These are phyloP conservation scores for Ogataea pilisensis DNA, from an alignment of 805 yeast genomes.

Conservation along the genomic window DNA sequence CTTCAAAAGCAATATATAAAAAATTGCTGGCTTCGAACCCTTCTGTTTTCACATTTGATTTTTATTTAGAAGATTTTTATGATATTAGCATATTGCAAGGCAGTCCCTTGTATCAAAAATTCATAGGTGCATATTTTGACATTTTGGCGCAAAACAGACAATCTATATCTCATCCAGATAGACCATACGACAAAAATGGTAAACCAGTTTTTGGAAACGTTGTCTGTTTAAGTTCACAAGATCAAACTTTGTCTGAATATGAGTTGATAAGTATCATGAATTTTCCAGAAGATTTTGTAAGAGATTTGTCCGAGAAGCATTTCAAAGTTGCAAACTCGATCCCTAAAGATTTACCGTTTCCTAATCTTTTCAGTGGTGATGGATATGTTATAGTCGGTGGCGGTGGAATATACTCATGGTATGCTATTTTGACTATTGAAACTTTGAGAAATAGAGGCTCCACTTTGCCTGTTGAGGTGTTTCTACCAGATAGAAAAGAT, in stretches of 20 bases:
- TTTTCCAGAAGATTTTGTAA: conserved; percentile 33
- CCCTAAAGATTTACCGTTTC: conserved; percentile 35
- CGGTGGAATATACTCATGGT: conserved; percentile 35
- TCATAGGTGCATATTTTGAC: conserved; percentile 11
- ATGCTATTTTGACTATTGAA: conserved; percentile 32
- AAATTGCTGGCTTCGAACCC: neutral
- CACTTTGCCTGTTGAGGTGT: conserved; percentile 35
- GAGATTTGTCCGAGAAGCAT: conserved; percentile 41
- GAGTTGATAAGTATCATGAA: conserved; percentile 3
- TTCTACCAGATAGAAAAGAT: conserved; percentile 33
- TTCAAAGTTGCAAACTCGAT: conserved; percentile 36
- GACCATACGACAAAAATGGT: conserved; percentile 14
- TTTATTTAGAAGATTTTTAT: neutral
- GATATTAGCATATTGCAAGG: conserved; percentile 3
- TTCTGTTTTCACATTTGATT: neutral
- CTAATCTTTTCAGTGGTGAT: conserved; percentile 15
- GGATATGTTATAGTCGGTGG: conserved; percentile 37
- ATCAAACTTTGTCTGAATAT: conserved; percentile 4
- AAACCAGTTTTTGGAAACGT: conserved; percentile 21
- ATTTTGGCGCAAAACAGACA: conserved; percentile 9
- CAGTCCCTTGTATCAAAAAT: conserved; percentile 3
- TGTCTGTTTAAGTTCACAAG: conserved; percentile 13
- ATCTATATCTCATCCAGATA: conserved; percentile 14
- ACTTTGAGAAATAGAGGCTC: conserved; percentile 37
- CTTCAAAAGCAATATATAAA: neutral